phyloP scores from a whole-genome alignment of 1,284 basidiomycete species.

The Cutaneotrichosporon sp. region DNA sequence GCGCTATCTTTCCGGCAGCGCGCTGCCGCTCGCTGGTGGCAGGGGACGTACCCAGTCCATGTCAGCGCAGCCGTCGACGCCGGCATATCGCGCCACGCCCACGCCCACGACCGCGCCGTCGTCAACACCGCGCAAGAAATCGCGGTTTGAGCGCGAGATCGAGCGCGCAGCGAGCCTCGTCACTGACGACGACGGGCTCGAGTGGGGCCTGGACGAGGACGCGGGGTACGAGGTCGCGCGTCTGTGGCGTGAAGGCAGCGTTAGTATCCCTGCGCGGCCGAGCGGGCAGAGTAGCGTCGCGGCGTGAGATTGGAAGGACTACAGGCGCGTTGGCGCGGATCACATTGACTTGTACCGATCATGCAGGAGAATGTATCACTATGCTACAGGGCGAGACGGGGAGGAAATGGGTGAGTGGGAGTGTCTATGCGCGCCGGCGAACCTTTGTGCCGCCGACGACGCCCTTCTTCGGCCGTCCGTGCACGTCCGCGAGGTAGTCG shows the following conservation, averaged over 20 bases:
- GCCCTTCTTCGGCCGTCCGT: constrained; percentile 30
- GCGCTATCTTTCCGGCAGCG: too few species aligned
- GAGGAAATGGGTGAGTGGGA: background rate
- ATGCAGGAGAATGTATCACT: background rate
- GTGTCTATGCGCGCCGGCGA: constrained; percentile 15
- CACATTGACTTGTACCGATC: too few species aligned
- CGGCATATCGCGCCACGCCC: background rate
- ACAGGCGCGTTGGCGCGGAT: too few species aligned
- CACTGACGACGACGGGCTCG: constrained; percentile 27
- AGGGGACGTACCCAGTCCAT: background rate
- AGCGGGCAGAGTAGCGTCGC: background rate
- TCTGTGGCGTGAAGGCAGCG: constrained; percentile 32
- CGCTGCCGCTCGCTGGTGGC: too few species aligned
- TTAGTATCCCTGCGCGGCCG: constrained; percentile 4
- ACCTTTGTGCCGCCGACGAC: constrained; percentile 25
- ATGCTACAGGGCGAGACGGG: background rate
- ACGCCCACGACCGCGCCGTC: background rate
- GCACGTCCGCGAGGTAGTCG: constrained; percentile 22
- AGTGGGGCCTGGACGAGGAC: constrained; percentile 42
- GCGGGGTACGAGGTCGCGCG: constrained; percentile 26
- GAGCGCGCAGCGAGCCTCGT: constrained; percentile 1
- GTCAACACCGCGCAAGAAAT: constrained; percentile 12
- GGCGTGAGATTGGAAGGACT: too few species aligned
- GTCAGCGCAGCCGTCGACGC: background rate
- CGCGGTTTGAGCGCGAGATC: constrained; percentile 12